phyloP scores from a whole-genome alignment of 495 filamentous ascomycete genomes.

The Penicillium flavigenum region DNA sequence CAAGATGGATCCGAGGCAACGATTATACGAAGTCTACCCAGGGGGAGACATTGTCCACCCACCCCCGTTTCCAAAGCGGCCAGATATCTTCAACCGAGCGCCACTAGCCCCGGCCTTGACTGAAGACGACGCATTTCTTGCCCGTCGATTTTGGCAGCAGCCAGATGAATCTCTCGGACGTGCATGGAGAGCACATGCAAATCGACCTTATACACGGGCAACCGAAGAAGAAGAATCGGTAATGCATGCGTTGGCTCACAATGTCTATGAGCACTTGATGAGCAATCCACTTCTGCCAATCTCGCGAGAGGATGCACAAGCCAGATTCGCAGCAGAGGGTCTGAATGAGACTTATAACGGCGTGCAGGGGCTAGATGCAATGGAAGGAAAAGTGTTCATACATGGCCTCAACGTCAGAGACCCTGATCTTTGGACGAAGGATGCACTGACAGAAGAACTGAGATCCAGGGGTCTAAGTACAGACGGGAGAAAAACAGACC shows the following conservation, averaged over 20 bases:
- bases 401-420: background rate
- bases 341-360: constrained; percentile 3
- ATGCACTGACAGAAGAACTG: constrained; percentile 7
- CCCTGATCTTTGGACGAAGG: background rate
- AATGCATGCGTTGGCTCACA: constrained; percentile 19
- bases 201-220: constrained; percentile 11
- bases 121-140: constrained; percentile 23
- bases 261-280: constrained; percentile 31
- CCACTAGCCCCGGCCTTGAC: constrained; percentile 19
- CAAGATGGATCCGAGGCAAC: background rate
- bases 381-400: constrained; percentile 4
- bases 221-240: background rate
- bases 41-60: constrained; percentile 9
- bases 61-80: constrained; percentile 21
- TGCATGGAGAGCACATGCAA: constrained; percentile 6
- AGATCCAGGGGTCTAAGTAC: background rate
- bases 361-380: constrained; percentile 1
- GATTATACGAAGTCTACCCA: constrained; percentile 1
- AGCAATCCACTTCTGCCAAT: constrained; percentile 16
- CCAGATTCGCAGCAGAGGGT: background rate
- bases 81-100: constrained; percentile 25
- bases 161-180: constrained; percentile 21
- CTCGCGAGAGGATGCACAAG: constrained; percentile 4
- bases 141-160: constrained; percentile 26
- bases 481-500: background rate